Evolutionary conservation across 805 yeast genomes (phyloP), one percentile per base, ranked within the genome.

Genomic region (Starmera quercuum): DNA sequence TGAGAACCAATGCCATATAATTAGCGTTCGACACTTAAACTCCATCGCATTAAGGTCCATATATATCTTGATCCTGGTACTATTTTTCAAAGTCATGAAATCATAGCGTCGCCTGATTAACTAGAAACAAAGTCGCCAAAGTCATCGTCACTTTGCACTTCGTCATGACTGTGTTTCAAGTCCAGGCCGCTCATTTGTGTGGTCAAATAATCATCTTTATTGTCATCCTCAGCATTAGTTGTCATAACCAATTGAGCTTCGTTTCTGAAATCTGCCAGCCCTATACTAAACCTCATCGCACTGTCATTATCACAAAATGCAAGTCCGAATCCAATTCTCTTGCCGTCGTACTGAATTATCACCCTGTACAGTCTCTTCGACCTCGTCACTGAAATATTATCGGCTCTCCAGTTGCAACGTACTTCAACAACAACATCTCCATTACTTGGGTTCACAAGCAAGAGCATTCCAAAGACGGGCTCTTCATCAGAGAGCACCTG

Each of bases 281-380:
- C 59, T 14, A 59, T 45, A 32, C 55, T 57, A 42, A 63, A 63
- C 21, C 59, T 66, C 32, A 56, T 51, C 13, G 63, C 51, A 26
- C 46, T 53, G 23, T 42, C 32, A 20, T 57, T 41, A 42, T 61
- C 61, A 3, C 42, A 46, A 35, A 66, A 64, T 11, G 61, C 61
- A 33, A 66, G 40, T 5, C 73, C 72, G n/a, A 67, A 44, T 17
- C 59, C 60, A 10, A 68, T 58, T n/a, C 49, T 49, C 35, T 53
- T 41, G 4, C 37, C 49, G 13, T 47, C 47, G 29, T 55, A 53
- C n/a, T 47, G 51, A 20, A 63, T 50, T 7, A 61, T 35, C 6
- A 66, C 47, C 17, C 61, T 62, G 40, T 56, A 68, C 29, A 54
- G 52, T 26, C 60, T 37, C 29, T 31, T 35, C 4, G 47, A 38